Evolutionary conservation across 225 moss, liverwort and hornwort genomes (phyloP), one percentile per base, ranked within the genome.

Genomic region (Bryum argenteum): DNA sequence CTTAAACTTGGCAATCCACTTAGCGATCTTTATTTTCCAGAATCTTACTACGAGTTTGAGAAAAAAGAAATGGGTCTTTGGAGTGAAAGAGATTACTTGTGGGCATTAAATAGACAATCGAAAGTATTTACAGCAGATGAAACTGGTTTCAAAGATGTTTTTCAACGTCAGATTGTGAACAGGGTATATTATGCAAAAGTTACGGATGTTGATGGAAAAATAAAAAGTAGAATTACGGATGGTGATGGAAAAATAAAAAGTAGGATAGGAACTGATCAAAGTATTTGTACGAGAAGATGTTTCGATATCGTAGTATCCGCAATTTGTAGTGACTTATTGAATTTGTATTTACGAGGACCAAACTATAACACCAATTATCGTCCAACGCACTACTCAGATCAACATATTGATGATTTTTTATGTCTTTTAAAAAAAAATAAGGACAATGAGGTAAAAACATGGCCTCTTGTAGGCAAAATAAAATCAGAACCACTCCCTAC

Each of bases 91-190:
- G 64, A 77, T 50, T 77, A 63, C 15, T 47, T 77, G 63, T 70
- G 64, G 70, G 63, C 64, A 57, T 38, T 64, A 0, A 18, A 1
- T 2, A 77, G 57, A 50, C 39, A 64, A 55, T 48, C 77, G 1
- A 2, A 7, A 4, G 0, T 0, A 24, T 57, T 77, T 70, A 6
- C 0, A 0, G 0, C 0, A 0, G 0, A 0, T 24, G 0, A 18
- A 8, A n/a, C 0, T 22, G 8, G 39, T 24, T 70, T 64, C 0
- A 77, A n/a, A 64, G 6, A 10, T 4, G 15, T 44, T 44, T 44
- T 0, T 13, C 44, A 12, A 44, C 2, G 44, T 13, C 44, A 11
- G 5, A n/a, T n/a, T n/a, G n/a, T n/a, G n/a, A n/a, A n/a, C n/a
- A n/a, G n/a, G n/a, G n/a, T n/a, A n/a, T n/a, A n/a, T n/a, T n/a